Evolutionary conservation across 352 stramenopile species (phyloP).

Genomic region (Phytophthora aleatoria): DNA sequence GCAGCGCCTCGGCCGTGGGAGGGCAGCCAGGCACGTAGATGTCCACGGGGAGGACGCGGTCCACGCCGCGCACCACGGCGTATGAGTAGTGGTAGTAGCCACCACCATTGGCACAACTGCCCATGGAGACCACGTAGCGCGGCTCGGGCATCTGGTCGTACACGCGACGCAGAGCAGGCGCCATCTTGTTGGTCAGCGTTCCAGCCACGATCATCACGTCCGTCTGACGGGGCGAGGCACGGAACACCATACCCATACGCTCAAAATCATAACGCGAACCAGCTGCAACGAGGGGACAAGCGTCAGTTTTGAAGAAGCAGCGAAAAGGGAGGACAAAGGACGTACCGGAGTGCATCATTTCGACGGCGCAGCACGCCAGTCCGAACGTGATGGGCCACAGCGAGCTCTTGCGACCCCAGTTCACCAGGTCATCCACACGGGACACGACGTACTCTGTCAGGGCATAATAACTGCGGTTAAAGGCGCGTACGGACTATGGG

Average conservation of each 20-base stretch:
- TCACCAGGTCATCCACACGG: slow-evolving; percentile 98
- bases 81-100: slow-evolving; percentile 95
- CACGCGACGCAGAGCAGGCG: slow-evolving; percentile 94
- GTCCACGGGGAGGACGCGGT: slow-evolving; percentile 97
- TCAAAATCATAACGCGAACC: slow-evolving; percentile 96
- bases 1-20: slow-evolving; percentile 95
- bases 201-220: slow-evolving; percentile 99
- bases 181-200: slow-evolving; percentile 99
- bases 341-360: slow-evolving; percentile 97
- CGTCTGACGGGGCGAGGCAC: slow-evolving; percentile 91
- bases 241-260: slow-evolving; percentile 97
- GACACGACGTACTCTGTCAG: slow-evolving; percentile 96
- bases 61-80: slow-evolving; percentile 93
- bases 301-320: not conserved
- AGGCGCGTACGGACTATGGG: not conserved
- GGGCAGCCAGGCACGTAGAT: slow-evolving; percentile 98
- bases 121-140: slow-evolving; percentile 98
- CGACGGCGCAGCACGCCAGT: slow-evolving; percentile 98
- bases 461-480: not conserved
- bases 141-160: slow-evolving; percentile 99
- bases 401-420: slow-evolving; percentile 97
- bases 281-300: slow-evolving; percentile 18
- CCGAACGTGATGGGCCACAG: slow-evolving; percentile 99
- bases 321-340: slow-evolving; percentile 10
- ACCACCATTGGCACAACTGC: slow-evolving; percentile 96